Base-by-base conservation (phyloP, 495 filamentous ascomycete genomes). In the Penicillium cinerascens region DNA sequence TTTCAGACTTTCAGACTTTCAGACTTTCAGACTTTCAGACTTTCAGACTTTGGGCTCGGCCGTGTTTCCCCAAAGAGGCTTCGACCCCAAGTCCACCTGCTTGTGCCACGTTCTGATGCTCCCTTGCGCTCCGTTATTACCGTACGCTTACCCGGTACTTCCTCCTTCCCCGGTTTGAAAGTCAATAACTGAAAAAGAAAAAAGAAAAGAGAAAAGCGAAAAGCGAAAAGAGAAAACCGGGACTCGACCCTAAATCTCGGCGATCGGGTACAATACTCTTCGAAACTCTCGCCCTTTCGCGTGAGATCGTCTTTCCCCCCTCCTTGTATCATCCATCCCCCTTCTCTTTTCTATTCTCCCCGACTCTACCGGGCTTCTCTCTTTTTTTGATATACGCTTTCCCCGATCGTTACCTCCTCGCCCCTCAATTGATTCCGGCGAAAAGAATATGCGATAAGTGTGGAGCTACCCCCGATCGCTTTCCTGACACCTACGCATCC, bases 81-180 rank as follows among this genome's bases (percentile, higher is more conserved):
- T 33, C 17, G 6, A 33, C 40, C 20, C 11, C 13, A 23, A 23
- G 29, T 13, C 13, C 25, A n/a, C 2, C 13, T 4, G 16, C 52
- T 61, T 57, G 60, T 66, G 60, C 64, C 64, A 66, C 64, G 64
- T 66, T 66, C 56, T 58, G 50, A 54, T 53, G 60, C 56, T 41
- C 54, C 51, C 44, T 52, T 49, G 52, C 42, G 51, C 55, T 53
- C 56, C 21, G 63, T 60, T 60, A 56, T 54, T 51, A 52, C 61
- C 49, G 47, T 54, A 44, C 27, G 16, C 10, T 51, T 16, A 17
- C 39, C 23, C 25, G n/a, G 6, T 29, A 39, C 38, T 42, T 42
- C 41, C 18, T 13, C 20, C 49, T 46, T 46, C 50, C 50, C 50
- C 35, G 35, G 22, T 44, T 17, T 6, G 18, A 40, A 41, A 26